Conservation (phyloP, 1,284 basidiomycete species). For the Papiliotrema terrestris region DNA sequence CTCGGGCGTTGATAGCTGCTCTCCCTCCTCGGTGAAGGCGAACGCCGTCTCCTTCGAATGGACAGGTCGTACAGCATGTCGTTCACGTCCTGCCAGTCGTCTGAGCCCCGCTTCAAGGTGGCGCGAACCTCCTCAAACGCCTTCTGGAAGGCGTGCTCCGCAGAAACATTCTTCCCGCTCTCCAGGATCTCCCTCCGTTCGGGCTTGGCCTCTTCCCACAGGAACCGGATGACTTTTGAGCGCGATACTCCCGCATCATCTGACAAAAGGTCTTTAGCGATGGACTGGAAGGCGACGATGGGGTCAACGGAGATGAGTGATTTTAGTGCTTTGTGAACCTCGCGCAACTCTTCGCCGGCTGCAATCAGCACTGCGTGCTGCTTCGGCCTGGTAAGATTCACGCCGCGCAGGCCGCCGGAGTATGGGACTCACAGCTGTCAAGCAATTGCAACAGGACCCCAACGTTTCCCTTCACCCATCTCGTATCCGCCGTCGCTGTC, state of each 20-base stretch:
- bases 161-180: neutral
- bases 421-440: slow-evolving; percentile 1
- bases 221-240: slow-evolving; percentile 27
- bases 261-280: slow-evolving; percentile 15
- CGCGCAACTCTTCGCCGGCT: slow-evolving; percentile 18
- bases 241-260: slow-evolving; percentile 27
- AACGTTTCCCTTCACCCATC: slow-evolving; percentile 37
- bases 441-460: slow-evolving; percentile 35
- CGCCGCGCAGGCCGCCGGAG: no score
- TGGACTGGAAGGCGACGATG: slow-evolving; percentile 30
- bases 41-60: no score
- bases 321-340: slow-evolving; percentile 21
- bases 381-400: no score
- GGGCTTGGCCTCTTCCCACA: slow-evolving; percentile 8
- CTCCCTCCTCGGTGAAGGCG: no score
- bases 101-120: neutral
- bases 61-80: no score
- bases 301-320: slow-evolving; percentile 22
- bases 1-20: no score
- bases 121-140: neutral
- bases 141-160: neutral
- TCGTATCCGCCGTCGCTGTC: slow-evolving; percentile 30
- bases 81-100: neutral
- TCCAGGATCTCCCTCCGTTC: slow-evolving; percentile 13
- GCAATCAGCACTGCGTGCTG: slow-evolving; percentile 15